Percentiles rank a stretch among this genome's conserved stretches.
Conservation (phyloP, 306 rosid species). For the Fragaria iinumae region DNA sequence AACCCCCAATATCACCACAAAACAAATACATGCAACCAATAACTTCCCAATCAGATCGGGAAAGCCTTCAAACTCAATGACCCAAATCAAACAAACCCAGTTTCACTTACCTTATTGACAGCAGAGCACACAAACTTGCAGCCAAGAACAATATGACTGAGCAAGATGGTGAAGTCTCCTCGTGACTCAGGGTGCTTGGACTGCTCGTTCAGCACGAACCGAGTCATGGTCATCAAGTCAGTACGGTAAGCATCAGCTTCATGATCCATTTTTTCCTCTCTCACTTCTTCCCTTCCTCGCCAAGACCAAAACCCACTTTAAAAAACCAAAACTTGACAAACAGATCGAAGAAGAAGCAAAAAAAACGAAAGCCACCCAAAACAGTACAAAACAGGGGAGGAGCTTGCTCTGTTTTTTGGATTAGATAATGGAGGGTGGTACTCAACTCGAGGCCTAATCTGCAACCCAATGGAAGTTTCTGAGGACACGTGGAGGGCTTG, state of each 20-base stretch:
- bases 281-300: not conserved
- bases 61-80: not conserved
- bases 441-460: conserved; percentile 39
- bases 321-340: not conserved
- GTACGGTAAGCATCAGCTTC: conserved; percentile 82
- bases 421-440: conserved; percentile 19
- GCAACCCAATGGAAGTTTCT: conserved; percentile 6
- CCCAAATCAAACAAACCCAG: not conserved
- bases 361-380: not conserved
- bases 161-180: conserved; percentile 92
- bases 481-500: conserved; percentile 46
- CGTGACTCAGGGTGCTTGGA: conserved; percentile 82
- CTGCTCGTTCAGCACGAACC: conserved; percentile 89
- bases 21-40: not conserved
- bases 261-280: conserved; percentile 58
- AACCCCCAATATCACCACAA: not conserved
- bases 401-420: not conserved
- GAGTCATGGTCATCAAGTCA: conserved; percentile 92
- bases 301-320: not conserved
- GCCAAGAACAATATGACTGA: conserved; percentile 92
- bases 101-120: conserved; percentile 64
- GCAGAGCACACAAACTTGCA: conserved; percentile 94
- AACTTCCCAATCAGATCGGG: conserved; percentile 1
- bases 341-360: not conserved
- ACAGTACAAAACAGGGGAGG: not conserved